Base-by-base conservation (phyloP, 164 flowering plant genomes). In the Stephania japonica region DNA sequence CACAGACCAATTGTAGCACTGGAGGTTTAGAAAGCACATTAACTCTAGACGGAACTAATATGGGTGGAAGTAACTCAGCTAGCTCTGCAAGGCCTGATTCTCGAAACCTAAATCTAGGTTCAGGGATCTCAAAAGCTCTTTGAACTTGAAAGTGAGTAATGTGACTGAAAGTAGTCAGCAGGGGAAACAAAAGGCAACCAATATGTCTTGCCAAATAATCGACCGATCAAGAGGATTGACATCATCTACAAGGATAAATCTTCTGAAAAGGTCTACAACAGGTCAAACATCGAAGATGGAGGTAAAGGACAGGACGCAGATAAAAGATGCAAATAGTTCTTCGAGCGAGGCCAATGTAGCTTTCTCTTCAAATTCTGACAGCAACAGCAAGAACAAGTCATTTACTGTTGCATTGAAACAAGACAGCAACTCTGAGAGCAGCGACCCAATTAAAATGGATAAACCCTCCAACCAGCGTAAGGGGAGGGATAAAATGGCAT, bases 341-440 rank as follows among this genome's bases (percentile, higher is more conserved):
- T 79, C 86, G 18, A 44, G 87, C 70, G 87, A 86, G 71, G 89
- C 93, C 23, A 87, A 89, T 75, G 86, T 86, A 53, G 88, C 84
- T 0, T 87, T 91, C n/a, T 81, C 87, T 69, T 71, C 80, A 50
- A 73, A 50, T 68, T 78, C 81, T 67, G 72, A 73, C 65, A 50
- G 38, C 74, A 73, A 81, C 72, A 65, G 32, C 42, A 77, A 70
- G 62, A 65, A 43, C 18, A 26, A 71, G 38, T 66, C 65, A 49
- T 70, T 41, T 53, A n/a, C 23, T 16, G 67, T 50, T 69, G 62
- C 25, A 32, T 8, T 26, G 65, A 76, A 41, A 16, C 77, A 70
- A 43, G 81, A 77, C 24, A 72, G 32, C 53, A 80, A 79, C 32
- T 79, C 83, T 65, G 84, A 81, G 25, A 79, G 79, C 69, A 78